A percentile compares a stretch with the other conserved stretches of the same genome.
phyloP scores from a whole-genome alignment of 257 asterid species.

The Apocynum venetum region DNA sequence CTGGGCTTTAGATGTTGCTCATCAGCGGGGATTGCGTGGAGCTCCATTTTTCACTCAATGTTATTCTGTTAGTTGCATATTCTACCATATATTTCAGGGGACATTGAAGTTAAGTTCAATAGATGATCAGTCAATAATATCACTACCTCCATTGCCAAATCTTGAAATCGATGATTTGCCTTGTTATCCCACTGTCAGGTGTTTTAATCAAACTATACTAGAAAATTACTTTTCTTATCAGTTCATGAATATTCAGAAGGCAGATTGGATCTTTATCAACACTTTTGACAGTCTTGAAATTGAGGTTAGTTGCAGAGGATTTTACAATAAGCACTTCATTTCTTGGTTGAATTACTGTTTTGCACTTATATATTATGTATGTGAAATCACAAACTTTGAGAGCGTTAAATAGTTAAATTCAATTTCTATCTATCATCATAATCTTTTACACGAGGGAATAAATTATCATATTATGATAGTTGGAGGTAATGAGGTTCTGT shows the following conservation, averaged over 20 bases:
- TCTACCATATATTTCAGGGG: slow-evolving; percentile 34
- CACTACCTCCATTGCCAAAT: slow-evolving; percentile 38
- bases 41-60: slow-evolving; percentile 38
- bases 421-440: no score
- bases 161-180: slow-evolving; percentile 37
- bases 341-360: no score
- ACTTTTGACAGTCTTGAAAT: slow-evolving; percentile 33
- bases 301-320: slow-evolving; percentile 12
- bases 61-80: slow-evolving; percentile 26
- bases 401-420: no score
- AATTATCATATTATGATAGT: no score
- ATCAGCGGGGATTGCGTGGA: slow-evolving; percentile 22
- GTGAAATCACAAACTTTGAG: no score
- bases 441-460: no score
- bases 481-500: no score
- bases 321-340: no score
- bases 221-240: slow-evolving; percentile 16
- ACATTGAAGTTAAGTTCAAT: slow-evolving; percentile 13
- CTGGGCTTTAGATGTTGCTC: slow-evolving; percentile 33
- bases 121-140: slow-evolving; percentile 14
- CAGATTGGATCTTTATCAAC: slow-evolving; percentile 47
- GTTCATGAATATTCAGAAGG: slow-evolving; percentile 29
- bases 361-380: no score
- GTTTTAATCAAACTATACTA: slow-evolving; percentile 15
- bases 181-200: slow-evolving; percentile 17